Conservation (phyloP, 2,329 filamentous ascomycete genomes). For the Thermothelomyces thermophilus region DNA sequence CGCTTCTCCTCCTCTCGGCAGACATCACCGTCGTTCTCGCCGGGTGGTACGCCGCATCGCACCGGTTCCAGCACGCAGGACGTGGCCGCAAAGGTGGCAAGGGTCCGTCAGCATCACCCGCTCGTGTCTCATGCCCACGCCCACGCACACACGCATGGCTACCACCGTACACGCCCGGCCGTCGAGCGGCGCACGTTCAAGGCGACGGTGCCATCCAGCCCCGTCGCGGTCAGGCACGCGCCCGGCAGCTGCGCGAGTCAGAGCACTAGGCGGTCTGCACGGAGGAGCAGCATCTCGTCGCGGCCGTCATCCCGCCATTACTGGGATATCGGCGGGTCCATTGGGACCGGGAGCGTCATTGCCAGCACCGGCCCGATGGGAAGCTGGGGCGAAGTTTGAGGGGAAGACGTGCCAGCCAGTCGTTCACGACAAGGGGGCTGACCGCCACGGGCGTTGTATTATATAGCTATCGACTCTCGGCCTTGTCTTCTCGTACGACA, state of each 20-base stretch:
- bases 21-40: conserved; percentile 36
- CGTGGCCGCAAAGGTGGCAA: conserved; percentile 67
- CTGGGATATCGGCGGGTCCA: conserved; percentile 81
- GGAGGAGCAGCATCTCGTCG: conserved; percentile 63
- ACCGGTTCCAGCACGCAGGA: conserved; percentile 52
- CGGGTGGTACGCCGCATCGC: conserved; percentile 42
- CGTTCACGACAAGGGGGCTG: background rate
- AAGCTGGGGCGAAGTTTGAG: conserved; percentile 67
- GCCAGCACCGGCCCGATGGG: conserved; percentile 62
- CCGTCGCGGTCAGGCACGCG: conserved; percentile 41
- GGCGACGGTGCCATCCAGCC: conserved; percentile 43
- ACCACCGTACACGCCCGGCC: conserved; percentile 36
- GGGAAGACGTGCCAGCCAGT: background rate
- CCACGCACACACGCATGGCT: conserved; percentile 12
- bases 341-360: conserved; percentile 68
- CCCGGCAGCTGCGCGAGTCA: conserved; percentile 75
- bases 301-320: conserved; percentile 79
- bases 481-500: background rate
- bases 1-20: conserved; percentile 59
- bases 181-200: conserved; percentile 54
- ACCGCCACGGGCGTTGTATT: conserved; percentile 2
- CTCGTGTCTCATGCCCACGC: conserved; percentile 54
- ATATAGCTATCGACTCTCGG: background rate
- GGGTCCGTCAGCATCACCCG: conserved; percentile 84
- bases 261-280: conserved; percentile 68